Percentiles rank a stretch among this genome's conserved stretches.
These are phyloP conservation scores for Verticillium albo-atrum DNA, from an alignment of 2,329 filamentous ascomycete species.

Conservation along the genomic window DNA sequence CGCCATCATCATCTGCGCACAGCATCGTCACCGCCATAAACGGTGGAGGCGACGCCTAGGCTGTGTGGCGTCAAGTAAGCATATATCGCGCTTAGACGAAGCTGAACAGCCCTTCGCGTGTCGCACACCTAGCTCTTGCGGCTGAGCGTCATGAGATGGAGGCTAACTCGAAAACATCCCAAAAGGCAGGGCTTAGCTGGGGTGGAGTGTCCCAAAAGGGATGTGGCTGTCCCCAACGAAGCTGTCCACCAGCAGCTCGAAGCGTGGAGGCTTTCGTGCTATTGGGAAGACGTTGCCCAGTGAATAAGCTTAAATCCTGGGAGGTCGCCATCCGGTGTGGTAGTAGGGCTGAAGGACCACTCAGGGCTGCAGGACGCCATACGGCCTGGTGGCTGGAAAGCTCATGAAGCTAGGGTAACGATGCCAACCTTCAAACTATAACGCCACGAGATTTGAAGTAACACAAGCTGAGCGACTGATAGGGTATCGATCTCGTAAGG, in stretches of 20 bases:
- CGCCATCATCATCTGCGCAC: not conserved
- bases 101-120: not conserved
- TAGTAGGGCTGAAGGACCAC: not conserved
- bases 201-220: not conserved
- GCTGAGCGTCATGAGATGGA: not conserved
- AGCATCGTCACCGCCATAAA: too few species aligned
- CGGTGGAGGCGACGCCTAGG: not conserved
- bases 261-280: not conserved
- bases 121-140: not conserved
- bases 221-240: not conserved
- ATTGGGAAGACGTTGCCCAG: not conserved
- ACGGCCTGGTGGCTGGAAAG: not conserved
- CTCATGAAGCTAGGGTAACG: not conserved
- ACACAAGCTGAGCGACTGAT: not conserved
- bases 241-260: not conserved
- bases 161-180: not conserved
- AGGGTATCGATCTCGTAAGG: not conserved
- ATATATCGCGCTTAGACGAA: not conserved
- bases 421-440: not conserved
- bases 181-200: not conserved
- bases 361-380: not conserved
- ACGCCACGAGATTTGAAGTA: slow-evolving; percentile 17
- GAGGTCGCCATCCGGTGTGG: not conserved
- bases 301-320: not conserved
- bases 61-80: not conserved